Evolutionary conservation across 345 rosid genomes (phyloP).

Genomic region (Ricinus communis): DNA sequence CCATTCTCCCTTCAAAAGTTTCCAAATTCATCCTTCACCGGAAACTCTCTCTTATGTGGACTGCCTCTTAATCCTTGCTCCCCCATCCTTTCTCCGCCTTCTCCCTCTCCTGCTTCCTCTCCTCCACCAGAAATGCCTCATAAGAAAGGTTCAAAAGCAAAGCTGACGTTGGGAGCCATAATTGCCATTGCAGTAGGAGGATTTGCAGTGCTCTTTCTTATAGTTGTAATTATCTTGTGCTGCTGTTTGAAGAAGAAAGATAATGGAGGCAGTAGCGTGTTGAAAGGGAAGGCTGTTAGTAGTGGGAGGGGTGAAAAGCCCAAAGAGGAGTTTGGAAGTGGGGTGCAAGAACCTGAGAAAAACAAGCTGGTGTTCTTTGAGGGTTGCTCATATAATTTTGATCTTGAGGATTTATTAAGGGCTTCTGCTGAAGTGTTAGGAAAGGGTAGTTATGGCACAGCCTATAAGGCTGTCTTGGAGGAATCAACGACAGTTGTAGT

Average conservation of each 20-base stretch:
- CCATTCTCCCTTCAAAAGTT: slow-evolving; percentile 61
- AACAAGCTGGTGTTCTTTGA: slow-evolving; percentile 85
- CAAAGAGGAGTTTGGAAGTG: slow-evolving; percentile 73
- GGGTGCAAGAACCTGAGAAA: slow-evolving; percentile 73
- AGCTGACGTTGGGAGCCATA: slow-evolving; percentile 53
- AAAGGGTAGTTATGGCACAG: slow-evolving; percentile 79
- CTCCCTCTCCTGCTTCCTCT: slow-evolving; percentile 42
- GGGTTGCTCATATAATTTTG: slow-evolving; percentile 72
- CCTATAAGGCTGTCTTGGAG: slow-evolving; percentile 87
- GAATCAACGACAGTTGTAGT: slow-evolving; percentile 80
- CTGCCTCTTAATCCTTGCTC: slow-evolving; percentile 55
- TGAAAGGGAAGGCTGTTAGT: slow-evolving; percentile 47
- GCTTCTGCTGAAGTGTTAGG: slow-evolving; percentile 95
- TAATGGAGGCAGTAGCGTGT: slow-evolving; percentile 44
- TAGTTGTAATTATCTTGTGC: slow-evolving; percentile 47
- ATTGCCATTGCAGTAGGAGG: slow-evolving; percentile 69
- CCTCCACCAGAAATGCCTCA: slow-evolving; percentile 46
- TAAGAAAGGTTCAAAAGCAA: slow-evolving; percentile 42
- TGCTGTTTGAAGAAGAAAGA: slow-evolving; percentile 64
- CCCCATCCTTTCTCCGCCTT: slow-evolving; percentile 33
- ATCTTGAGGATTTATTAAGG: slow-evolving; percentile 80
- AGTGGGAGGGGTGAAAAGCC: slow-evolving; percentile 65
- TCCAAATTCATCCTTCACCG: slow-evolving; percentile 67
- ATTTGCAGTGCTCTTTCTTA: slow-evolving; percentile 42
- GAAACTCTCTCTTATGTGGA: slow-evolving; percentile 67